phyloP scores from a whole-genome alignment of 495 filamentous ascomycete genomes.

The Tuber melanosporum region DNA sequence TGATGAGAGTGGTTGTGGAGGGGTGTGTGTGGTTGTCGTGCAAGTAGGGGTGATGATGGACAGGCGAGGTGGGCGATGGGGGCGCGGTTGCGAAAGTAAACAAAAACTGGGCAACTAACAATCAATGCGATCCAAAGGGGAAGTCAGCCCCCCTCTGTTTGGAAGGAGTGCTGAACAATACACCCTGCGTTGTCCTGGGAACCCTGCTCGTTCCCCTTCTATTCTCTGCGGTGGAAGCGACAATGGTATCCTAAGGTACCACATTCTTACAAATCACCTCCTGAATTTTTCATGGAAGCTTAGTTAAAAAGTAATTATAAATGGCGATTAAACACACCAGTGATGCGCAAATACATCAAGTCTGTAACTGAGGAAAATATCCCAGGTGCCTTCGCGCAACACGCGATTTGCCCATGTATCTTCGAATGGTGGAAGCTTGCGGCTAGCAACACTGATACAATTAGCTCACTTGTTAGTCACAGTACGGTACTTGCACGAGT shows the following conservation, averaged over 20 bases:
- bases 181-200: conserved; percentile 34
- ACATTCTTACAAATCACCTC: not conserved
- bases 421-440: not conserved
- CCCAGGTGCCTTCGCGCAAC: not conserved
- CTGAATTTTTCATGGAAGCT: not conserved
- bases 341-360: not conserved
- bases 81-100: conserved; percentile 40
- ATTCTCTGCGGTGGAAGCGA: not conserved
- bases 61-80: conserved; percentile 38
- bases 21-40: conserved; percentile 34
- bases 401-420: not conserved
- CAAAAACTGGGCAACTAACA: conserved; percentile 25
- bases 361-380: not conserved
- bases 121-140: conserved; percentile 29
- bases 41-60: conserved; percentile 26
- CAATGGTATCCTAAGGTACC: not conserved
- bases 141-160: conserved; percentile 35
- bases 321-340: not conserved
- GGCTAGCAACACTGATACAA: not conserved
- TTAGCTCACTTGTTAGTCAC: not conserved
- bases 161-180: conserved; percentile 30
- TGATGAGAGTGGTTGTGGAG: conserved; percentile 24
- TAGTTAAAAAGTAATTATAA: not conserved
- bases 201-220: not conserved
- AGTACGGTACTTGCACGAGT: too few relatives aligned